Percentiles rank a stretch among this genome's conserved stretches.
Conservation (phyloP, 2,329 filamentous ascomycete genomes). For the Alternaria sp. region DNA sequence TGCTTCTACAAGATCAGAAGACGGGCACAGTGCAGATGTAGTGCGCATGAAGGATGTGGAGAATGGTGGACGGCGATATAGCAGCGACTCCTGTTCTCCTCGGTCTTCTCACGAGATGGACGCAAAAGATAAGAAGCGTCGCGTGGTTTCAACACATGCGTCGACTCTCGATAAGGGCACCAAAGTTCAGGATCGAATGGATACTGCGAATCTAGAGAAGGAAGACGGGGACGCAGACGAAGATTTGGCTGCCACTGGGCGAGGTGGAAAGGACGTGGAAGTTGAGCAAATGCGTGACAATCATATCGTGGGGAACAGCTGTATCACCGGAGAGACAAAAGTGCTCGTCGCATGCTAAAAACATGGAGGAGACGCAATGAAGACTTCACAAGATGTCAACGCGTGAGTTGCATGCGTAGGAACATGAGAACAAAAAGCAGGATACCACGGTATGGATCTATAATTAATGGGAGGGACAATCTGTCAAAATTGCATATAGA, state of each 20-base stretch:
- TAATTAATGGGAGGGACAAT: background rate
- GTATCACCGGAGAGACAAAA: background rate
- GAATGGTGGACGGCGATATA: slow-evolving; percentile 22
- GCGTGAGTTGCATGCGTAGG: background rate
- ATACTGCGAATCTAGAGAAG: slow-evolving; percentile 12
- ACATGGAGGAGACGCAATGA: background rate
- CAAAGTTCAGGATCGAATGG: background rate
- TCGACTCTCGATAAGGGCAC: slow-evolving; percentile 20
- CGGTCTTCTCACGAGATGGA: background rate
- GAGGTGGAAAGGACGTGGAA: background rate
- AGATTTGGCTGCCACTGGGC: background rate
- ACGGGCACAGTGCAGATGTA: slow-evolving; percentile 23
- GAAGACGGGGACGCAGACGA: background rate
- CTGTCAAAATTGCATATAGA: background rate
- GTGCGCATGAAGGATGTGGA: slow-evolving; percentile 36
- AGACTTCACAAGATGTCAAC: background rate
- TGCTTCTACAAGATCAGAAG: slow-evolving; percentile 31
- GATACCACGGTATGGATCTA: background rate
- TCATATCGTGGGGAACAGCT: slow-evolving; percentile 6
- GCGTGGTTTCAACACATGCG: background rate
- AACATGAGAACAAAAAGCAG: background rate
- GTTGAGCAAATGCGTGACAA: slow-evolving; percentile 1
- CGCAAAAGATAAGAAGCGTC: background rate
- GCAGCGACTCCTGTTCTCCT: slow-evolving; percentile 11
- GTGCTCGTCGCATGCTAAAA: slow-evolving; percentile 1